These are phyloP conservation scores for Kwoniella europaea DNA, from an alignment of 768 basidiomycete genomes.

Conservation along the genomic window DNA sequence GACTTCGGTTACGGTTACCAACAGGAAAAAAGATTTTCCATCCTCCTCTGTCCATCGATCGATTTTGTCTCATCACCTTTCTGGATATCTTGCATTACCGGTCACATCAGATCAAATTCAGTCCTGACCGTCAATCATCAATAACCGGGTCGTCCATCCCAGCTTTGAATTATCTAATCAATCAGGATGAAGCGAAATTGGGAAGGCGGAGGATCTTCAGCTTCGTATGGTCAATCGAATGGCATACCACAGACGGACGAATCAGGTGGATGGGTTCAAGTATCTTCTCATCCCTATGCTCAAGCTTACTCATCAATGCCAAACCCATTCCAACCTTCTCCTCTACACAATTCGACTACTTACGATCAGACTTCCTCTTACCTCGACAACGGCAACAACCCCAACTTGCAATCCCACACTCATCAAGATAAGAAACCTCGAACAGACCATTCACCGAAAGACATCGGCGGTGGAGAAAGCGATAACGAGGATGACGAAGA, in stretches of 20 bases:
- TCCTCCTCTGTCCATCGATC: neutral
- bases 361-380: constrained; percentile 17
- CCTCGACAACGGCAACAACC: constrained; percentile 15
- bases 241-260: constrained; percentile 11
- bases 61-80: neutral
- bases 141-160: constrained; percentile 7
- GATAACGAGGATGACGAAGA: constrained; percentile 52
- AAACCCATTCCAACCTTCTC: constrained; percentile 40
- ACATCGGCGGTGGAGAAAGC: constrained; percentile 35
- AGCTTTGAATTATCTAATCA: neutral
- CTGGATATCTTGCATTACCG: neutral
- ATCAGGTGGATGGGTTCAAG: constrained; percentile 32
- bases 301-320: constrained; percentile 41
- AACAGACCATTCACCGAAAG: constrained; percentile 24
- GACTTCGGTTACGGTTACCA: neutral
- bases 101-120: neutral
- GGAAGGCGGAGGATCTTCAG: constrained; percentile 26
- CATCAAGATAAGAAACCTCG: constrained; percentile 33
- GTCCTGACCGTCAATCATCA: neutral
- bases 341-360: constrained; percentile 29
- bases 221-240: constrained; percentile 5
- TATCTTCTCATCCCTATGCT: constrained; percentile 49
- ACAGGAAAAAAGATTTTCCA: neutral
- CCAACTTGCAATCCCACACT: neutral
- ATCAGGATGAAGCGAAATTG: constrained; percentile 36